Conservation (phyloP, 176 grass and related monocot species). For the Cenchrus purpureus region DNA sequence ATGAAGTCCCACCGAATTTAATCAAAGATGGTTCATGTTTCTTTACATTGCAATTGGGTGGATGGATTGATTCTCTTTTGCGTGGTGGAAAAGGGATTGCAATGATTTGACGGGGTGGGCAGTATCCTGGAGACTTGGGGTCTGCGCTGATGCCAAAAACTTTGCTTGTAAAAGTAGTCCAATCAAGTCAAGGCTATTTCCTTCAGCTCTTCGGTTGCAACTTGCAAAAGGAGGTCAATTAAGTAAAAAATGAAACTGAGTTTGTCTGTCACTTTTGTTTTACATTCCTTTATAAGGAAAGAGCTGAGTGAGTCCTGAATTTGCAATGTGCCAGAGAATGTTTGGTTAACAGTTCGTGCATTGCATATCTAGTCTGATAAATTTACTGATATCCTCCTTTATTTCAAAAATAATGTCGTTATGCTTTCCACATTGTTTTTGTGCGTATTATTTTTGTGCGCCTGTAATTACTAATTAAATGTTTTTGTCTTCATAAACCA, state of each 20-base stretch:
- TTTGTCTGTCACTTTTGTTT: background rate
- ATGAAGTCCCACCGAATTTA: constrained; percentile 6
- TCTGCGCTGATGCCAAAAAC: constrained; percentile 10
- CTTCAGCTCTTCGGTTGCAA: constrained; percentile 5
- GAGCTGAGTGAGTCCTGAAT: background rate
- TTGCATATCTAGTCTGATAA: background rate
- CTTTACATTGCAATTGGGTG: constrained; percentile 14
- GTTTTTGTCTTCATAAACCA: constrained; percentile 48
- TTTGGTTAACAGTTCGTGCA: background rate
- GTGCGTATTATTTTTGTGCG: background rate
- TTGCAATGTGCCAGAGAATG: background rate
- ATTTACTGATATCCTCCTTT: background rate
- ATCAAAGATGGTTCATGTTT: constrained; percentile 17
- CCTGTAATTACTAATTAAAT: constrained; percentile 5
- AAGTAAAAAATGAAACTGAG: background rate
- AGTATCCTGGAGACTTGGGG: background rate
- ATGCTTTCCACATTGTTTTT: constrained; percentile 5
- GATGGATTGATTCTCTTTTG: constrained; percentile 21
- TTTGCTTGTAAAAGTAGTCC: constrained; percentile 34
- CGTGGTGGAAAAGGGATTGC: constrained; percentile 9
- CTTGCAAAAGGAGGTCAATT: constrained; percentile 14
- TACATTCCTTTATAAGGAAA: constrained; percentile 16
- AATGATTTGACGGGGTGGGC: constrained; percentile 6
- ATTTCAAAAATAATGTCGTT: constrained; percentile 8
- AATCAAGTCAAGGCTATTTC: constrained; percentile 32